Base-by-base conservation (phyloP, 106 monocot genomes). In the Acorus gramineus region DNA sequence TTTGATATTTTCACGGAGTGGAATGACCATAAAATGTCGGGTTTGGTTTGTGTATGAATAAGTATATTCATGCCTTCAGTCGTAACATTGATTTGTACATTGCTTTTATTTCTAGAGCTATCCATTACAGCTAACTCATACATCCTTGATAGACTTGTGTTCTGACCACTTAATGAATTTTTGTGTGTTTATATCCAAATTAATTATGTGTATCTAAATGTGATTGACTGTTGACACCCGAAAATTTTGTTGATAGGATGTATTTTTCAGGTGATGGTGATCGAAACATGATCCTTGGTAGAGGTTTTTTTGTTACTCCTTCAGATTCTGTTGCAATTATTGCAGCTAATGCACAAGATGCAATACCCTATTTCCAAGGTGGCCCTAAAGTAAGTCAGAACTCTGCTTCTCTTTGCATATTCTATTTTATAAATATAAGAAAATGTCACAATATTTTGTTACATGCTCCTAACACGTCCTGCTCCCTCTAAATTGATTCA, bases 301-400 rank as follows among this genome's bases (percentile, higher is more conserved):
- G 70, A 63, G 53, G 58, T 8, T 98, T 98, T 68, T 98, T 98
- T 69, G 69, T 98, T 51, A 98, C 92, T 6, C 98, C 98, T 55
- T 98, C 98, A 60, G 98, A 98, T 55, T 98, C 98, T 66, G 98
- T 98, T 68, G 96, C 96, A 43, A 87, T 98, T 47, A 98, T 98
- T 77, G 92, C 92, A 62, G 88, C 98, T 4, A 89, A 98, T 74
- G 83, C 92, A 42, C 83, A 92, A 64, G 73, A 72, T 64, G 77
- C 98, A 60, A 92, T 98, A 62, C 98, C 98, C 14, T 98, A 98
- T 70, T 98, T 98, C 47, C 62, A 73, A 59, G 73, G 71, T 85
- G 98, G 98, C 14, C 74, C 74, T n/a, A 98, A 98, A 78, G 98
- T 92, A 59, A 44, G 14, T 46, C 4, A 59, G 44, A 6, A 4